A percentile compares a stretch with the other conserved stretches of the same genome.
Evolutionary conservation across 2,329 filamentous ascomycete genomes (phyloP).

Genomic region (Immersiporthe knoxdaviesiana): DNA sequence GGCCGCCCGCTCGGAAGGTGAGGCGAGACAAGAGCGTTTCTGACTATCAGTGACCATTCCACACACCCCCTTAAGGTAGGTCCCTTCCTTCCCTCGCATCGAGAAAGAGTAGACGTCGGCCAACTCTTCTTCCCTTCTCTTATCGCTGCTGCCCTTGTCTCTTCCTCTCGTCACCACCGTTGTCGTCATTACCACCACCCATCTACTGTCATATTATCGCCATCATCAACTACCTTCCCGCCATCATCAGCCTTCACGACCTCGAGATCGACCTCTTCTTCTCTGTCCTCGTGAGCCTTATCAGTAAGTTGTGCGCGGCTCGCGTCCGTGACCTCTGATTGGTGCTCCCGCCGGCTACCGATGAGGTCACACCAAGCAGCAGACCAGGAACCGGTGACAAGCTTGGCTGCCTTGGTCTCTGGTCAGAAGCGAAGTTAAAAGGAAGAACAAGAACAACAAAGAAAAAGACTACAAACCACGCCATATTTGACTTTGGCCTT

Average conservation of each 20-base stretch:
- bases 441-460: neutral
- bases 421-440: neutral
- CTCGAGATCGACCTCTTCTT: neutral
- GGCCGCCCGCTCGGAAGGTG: neutral
- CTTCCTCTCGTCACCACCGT: neutral
- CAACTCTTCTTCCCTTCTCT: neutral
- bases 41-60: neutral
- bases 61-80: neutral
- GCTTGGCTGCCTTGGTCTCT: neutral
- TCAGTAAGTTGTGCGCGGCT: neutral
- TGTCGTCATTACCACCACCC: neutral
- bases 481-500: neutral
- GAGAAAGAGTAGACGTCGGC: neutral
- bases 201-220: neutral
- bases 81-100: no score
- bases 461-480: neutral
- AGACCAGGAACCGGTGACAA: neutral
- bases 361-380: neutral
- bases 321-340: neutral
- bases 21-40: constrained; percentile 1
- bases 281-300: neutral
- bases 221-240: neutral
- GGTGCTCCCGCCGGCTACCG: constrained; percentile 12
- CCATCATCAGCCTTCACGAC: neutral
- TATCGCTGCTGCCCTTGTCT: neutral